Conservation (phyloP, 768 basidiomycete species). For the Floccularia luteovirens region DNA sequence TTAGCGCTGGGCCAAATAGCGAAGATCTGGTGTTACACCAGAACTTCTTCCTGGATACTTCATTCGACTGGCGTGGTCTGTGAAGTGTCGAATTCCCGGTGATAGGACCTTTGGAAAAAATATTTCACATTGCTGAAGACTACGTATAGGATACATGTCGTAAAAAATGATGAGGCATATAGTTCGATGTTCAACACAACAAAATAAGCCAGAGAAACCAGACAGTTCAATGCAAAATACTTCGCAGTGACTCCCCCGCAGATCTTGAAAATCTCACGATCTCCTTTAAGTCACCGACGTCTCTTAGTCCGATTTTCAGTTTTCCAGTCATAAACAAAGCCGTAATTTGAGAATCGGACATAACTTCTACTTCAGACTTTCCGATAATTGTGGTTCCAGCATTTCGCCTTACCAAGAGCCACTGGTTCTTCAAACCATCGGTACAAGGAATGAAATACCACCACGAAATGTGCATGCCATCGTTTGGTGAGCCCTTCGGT, state of each 20-base stretch:
- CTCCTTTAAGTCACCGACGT: background rate
- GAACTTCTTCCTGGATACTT: constrained; percentile 11
- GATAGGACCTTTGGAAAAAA: background rate
- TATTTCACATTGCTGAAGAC: background rate
- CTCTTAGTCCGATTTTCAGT: constrained; percentile 7
- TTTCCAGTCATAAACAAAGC: constrained; percentile 4
- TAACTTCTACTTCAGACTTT: constrained; percentile 1
- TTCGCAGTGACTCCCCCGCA: background rate
- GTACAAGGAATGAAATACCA: constrained; percentile 18
- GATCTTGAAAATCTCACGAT: background rate
- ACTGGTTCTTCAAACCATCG: constrained; percentile 6
- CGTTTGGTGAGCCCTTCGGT: constrained; percentile 14
- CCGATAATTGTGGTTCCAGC: constrained; percentile 1
- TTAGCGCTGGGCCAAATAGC: constrained; percentile 37
- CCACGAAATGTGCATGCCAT: constrained; percentile 11
- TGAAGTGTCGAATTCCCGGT: no score
- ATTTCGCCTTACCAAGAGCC: constrained; percentile 12
- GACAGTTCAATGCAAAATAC: no score
- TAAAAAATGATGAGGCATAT: no score
- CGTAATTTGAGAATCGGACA: constrained; percentile 4
- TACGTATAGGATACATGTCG: no score
- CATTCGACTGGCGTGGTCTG: constrained; percentile 22
- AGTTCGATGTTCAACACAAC: no score
- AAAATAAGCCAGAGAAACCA: no score
- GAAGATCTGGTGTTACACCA: constrained; percentile 16